Evolutionary conservation across 2,329 filamentous ascomycete species (phyloP), one percentile per base, ranked within the genome.

Genomic region (Phialophora verrucosa): DNA sequence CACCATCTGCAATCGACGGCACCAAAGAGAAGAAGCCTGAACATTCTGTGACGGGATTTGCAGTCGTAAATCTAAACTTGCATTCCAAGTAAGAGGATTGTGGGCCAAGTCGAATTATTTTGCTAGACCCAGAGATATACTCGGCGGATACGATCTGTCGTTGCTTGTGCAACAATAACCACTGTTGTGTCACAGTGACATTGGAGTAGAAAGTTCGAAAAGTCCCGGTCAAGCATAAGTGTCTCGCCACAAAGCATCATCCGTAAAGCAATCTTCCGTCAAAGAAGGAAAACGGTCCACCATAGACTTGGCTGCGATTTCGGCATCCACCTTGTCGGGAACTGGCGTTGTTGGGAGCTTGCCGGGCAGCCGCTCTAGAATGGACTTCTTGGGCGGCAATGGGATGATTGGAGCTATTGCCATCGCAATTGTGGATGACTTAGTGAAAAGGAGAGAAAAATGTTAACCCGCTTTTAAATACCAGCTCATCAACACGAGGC

Each of bases 171-270:
- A 49, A 4, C 14, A 29, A 14, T 63, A 64, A 70, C 71, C 69
- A 74, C 14, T 66, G 68, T 7, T 63, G 44, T 11, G 62, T 20
- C 12, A 74, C 67, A 11, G 35, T 35, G 23, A 56, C 32, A 3
- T 67, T 58, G 12, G 60, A 61, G 31, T 71, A 69, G 53, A 73
- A 70, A 3, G 69, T 74, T 35, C 73, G 65, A 14, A 71, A 29
- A 5, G 69, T 72, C 12, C 73, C 72, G 5, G 67, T 74, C 42
- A 74, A 12, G 65, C 69, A 57, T 68, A 73, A 14, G 64, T 56
- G 57, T 74, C 73, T 2, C 70, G 64, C 72, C 72, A 74, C 4
- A 74, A 23, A 11, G 71, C 60, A 57, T 63, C 51, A 10, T n/a
- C 6, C 10, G 42, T 11, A 20, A 63, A 63, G 35, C 50, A 8